Conservation (phyloP, 345 rosid genomes). For the Lepidium aucheri region DNA sequence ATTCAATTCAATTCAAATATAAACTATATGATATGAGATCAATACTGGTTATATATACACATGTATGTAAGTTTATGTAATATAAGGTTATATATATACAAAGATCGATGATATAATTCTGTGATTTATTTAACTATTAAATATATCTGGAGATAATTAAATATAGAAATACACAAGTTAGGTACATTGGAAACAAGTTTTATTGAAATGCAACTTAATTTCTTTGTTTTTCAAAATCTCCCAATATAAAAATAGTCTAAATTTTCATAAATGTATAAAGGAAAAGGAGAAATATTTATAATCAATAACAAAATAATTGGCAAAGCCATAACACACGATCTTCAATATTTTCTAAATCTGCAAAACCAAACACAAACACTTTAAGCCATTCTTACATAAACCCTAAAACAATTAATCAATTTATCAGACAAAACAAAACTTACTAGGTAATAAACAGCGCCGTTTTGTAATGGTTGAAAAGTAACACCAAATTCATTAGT, state of each 20-base stretch:
- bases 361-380: neutral
- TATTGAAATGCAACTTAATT: neutral
- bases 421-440: neutral
- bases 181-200: neutral
- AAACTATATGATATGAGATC: too few relatives aligned
- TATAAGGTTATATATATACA: too few relatives aligned
- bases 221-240: neutral
- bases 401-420: neutral
- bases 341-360: constrained; percentile 15
- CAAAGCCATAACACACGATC: neutral
- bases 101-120: too few relatives aligned
- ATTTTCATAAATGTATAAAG: neutral
- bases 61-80: too few relatives aligned
- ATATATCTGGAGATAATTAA: too few relatives aligned
- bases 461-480: constrained; percentile 68
- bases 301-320: neutral
- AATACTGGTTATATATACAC: too few relatives aligned
- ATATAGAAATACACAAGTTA: neutral
- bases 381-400: neutral
- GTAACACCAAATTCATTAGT: constrained; percentile 82
- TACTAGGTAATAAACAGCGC: constrained; percentile 68
- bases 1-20: too few relatives aligned
- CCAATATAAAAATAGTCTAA: neutral
- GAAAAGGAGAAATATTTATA: neutral
- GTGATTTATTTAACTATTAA: too few relatives aligned